Evolutionary conservation across 768 basidiomycete genomes (phyloP), one percentile per base, ranked within the genome.

Genomic region (Naganishia vaughanmartiniae): DNA sequence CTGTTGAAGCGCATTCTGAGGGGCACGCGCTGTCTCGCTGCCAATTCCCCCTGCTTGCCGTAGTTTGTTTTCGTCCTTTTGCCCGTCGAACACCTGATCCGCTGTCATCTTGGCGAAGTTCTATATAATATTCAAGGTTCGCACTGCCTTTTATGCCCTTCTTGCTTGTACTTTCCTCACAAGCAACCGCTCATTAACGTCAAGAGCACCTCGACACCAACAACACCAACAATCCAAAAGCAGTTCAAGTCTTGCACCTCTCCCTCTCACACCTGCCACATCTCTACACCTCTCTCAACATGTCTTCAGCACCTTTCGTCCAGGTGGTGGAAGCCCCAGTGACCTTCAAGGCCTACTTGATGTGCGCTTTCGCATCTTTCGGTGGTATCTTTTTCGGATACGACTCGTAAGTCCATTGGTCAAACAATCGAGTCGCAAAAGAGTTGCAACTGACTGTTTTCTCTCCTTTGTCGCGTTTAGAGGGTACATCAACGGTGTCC

Each of bases 241-340:
- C 42, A 42, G 15, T 42, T 42, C 14, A 42, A 42, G 2, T 15
- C 42, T 42, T 42, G 42, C 48, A 51, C 1, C 48, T 51, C 48
- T 42, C 28, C 12, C 55, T 56, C 24, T 19, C 31, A 36, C 57
- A 34, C n/a, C 34, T 39, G 10, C 39, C 1, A 39, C n/a, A 34
- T 0, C 24, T 58, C n/a, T 7, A 39, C 30, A 3, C n/a, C 57
- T 33, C 10, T 36, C n/a, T 34, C 57, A 58, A 24, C 57, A 34
- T 63, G 60, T 45, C 60, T 26, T 26, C 36, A 45, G 54, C 54
- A 19, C 60, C 60, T 26, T 63, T 45, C 15, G 60, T 63, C 4
- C 60, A 63, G 39, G 68, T 69, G 56, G 76, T 83, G 56, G 83
- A 83, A 73, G 83, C 83, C 26, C 82, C 82, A 11, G 81, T 83